Evolutionary conservation across 2,329 filamentous ascomycete species (phyloP), one percentile per base, ranked within the genome.

Genomic region (Sporothrix inflata): DNA sequence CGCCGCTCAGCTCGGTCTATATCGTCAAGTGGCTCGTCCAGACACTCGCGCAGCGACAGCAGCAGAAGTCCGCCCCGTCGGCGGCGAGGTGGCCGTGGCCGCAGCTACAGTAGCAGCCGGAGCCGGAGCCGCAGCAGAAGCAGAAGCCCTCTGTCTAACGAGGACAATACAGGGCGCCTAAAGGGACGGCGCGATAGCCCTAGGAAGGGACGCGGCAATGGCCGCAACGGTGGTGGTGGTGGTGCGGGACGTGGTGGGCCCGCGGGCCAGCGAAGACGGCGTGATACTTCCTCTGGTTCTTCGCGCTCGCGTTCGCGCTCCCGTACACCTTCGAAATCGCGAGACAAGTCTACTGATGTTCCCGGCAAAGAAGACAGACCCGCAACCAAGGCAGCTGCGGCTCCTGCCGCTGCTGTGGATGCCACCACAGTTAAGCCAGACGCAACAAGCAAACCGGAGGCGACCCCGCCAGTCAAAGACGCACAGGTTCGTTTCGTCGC

Each of bases 341-440:
- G 82, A 82, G 80, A 84, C 80, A 87, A 82, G 81, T 84, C 84
- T 79, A 86, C 85, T 89, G 87, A 90, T 88, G 81, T 80, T 85
- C 84, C 81, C 78, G 82, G 83, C 80, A 80, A 82, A 81, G 79
- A 84, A 81, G 80, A 81, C 78, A 84, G 81, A 81, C 77, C 78
- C 74, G 78, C 75, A 75, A 76, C 27, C 75, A 77, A 77, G 9
- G 30, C 71, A 45, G n/a, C 74, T 40, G 70, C 74, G 21, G 70
- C 75, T 27, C 71, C 53, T 66, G 71, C 73, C 45, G 49, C 49
- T 16, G 11, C 47, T 38, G 27, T 40, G 45, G 34, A 60, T 34
- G 27, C 21, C 24, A 51, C 68, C 24, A 60, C 45, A 14, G 40
- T 24, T n/a, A 61, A 42, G n/a, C n/a, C 53, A 27, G 24, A 38